Percentiles rank a stretch among this genome's conserved stretches.
Conservation (phyloP, 495 filamentous ascomycete species). For the Penicillium manginii region DNA sequence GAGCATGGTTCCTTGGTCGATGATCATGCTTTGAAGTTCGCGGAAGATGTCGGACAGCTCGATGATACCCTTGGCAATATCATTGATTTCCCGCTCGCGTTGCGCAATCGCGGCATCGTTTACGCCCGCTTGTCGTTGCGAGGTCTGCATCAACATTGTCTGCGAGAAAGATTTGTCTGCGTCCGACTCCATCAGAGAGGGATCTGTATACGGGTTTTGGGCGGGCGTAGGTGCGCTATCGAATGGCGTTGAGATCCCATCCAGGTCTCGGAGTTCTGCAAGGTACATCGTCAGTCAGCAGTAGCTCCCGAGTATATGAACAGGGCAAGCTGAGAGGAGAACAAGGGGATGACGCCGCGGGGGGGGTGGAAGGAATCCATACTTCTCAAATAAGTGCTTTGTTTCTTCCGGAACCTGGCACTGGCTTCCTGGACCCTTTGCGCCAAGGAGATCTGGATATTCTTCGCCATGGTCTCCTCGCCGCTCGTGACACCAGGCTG, state of each 20-base stretch:
- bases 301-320: neutral
- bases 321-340: too few species aligned
- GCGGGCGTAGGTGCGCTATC: conserved; percentile 67
- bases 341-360: too few species aligned
- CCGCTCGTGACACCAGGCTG: conserved; percentile 70
- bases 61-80: conserved; percentile 97
- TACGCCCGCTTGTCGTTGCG: conserved; percentile 67
- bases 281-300: neutral
- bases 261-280: conserved; percentile 82
- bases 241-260: conserved; percentile 63
- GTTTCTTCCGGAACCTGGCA: conserved; percentile 91
- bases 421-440: conserved; percentile 90
- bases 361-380: conserved; percentile 23
- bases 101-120: conserved; percentile 88
- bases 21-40: conserved; percentile 94
- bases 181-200: conserved; percentile 85
- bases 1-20: conserved; percentile 97
- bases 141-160: conserved; percentile 77
- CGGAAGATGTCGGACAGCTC: conserved; percentile 96
- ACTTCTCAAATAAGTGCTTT: conserved; percentile 96
- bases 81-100: conserved; percentile 94
- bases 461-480: conserved; percentile 94
- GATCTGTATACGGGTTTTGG: conserved; percentile 70
- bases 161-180: conserved; percentile 92
- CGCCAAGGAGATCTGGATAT: conserved; percentile 90